Conservation (phyloP, 306 rosid species). For the cucumber (Cucumis sativus) region Cucumber_9930_V3 NC_026657.2:36375501-36376000, state of each 20-base stretch:
- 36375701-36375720: neutral
- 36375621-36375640: conserved; percentile 1
- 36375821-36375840: neutral
- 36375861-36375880: no score
- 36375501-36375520: conserved; percentile 23
- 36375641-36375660: neutral
- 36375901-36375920: no score
- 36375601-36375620: conserved; percentile 34
- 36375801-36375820: neutral
- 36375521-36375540: conserved; percentile 12
- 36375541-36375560: conserved; percentile 21
- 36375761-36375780: neutral
- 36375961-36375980: no score
- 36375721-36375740: neutral
- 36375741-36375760: neutral
- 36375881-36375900: no score
- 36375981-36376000: no score
- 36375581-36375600: conserved; percentile 17
- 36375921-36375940: no score
- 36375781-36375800: neutral
- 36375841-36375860: no score
- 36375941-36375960: no score
- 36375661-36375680: no score
- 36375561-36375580: conserved; percentile 20
- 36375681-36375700: no score